Conservation (phyloP, 495 filamentous ascomycete genomes). For the Podospora pseudocomata region DNA sequence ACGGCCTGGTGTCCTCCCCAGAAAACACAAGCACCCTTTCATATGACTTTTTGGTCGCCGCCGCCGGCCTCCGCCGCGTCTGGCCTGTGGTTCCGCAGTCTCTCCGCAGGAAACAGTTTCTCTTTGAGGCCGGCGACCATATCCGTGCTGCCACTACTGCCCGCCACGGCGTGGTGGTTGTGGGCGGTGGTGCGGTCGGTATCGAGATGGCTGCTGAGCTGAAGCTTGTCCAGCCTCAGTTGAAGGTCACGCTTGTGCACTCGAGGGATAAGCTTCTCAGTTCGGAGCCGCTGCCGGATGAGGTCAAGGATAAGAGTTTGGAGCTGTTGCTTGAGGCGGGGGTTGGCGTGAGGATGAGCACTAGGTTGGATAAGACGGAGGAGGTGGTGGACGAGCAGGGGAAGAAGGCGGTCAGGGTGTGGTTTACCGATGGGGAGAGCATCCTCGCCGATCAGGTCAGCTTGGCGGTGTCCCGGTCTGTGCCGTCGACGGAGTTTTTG, state of each 20-base stretch:
- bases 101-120: constrained; percentile 49
- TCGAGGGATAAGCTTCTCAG: constrained; percentile 60
- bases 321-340: constrained; percentile 50
- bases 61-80: constrained; percentile 56
- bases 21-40: constrained; percentile 23
- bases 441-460: constrained; percentile 55
- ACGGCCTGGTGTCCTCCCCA: neutral
- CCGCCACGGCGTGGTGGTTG: constrained; percentile 53
- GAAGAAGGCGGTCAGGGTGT: constrained; percentile 39
- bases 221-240: constrained; percentile 53
- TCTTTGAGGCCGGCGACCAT: constrained; percentile 52
- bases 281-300: constrained; percentile 61
- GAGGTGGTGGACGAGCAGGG: constrained; percentile 29
- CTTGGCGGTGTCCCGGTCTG: constrained; percentile 55
- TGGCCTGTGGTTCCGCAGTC: constrained; percentile 63
- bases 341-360: constrained; percentile 54
- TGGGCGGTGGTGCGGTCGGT: constrained; percentile 63
- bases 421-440: constrained; percentile 52
- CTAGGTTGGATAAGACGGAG: constrained; percentile 41
- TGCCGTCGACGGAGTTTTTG: constrained; percentile 55
- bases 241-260: constrained; percentile 64
- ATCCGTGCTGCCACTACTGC: constrained; percentile 37
- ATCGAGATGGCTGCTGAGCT: constrained; percentile 70
- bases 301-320: constrained; percentile 55
- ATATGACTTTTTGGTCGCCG: constrained; percentile 65